These are phyloP conservation scores for Tagetes erecta DNA, from an alignment of 129 eudicot species.

Conservation along the genomic window DNA sequence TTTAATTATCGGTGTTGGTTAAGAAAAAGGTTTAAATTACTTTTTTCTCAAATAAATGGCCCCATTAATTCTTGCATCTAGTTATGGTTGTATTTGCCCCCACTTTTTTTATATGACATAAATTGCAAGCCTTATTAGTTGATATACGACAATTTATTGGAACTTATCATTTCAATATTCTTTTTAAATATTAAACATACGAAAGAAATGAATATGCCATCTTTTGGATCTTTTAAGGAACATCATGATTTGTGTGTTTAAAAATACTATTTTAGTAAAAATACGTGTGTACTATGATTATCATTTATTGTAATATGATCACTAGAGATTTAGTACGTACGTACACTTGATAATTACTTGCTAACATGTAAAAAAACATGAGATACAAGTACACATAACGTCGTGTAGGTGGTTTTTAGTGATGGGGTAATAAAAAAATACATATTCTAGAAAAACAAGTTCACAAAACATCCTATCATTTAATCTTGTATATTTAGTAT, in stretches of 20 bases:
- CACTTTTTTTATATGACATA: slow-evolving; percentile 5
- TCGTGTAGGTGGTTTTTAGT: not conserved
- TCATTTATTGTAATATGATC: too few relatives aligned
- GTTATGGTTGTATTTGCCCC: not conserved
- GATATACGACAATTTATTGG: not conserved
- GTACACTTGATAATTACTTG: not conserved
- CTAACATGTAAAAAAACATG: not conserved
- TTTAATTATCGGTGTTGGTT: not conserved
- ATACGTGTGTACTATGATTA: too few relatives aligned
- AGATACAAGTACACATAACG: not conserved
- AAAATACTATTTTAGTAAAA: not conserved
- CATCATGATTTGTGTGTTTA: not conserved
- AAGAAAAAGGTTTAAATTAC: not conserved
- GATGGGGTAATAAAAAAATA: not conserved
- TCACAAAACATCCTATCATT: not conserved
- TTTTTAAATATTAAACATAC: not conserved
- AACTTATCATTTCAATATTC: not conserved
- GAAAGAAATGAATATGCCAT: not conserved
- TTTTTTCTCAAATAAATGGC: not conserved
- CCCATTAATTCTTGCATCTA: not conserved
- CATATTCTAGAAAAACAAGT: not conserved
- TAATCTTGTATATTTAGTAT: not conserved
- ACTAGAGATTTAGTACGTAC: not conserved
- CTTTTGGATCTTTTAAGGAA: not conserved
- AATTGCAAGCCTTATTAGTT: not conserved